Conservation (phyloP, 805 yeast genomes). For the Phaffomyces thermotolerans region DNA sequence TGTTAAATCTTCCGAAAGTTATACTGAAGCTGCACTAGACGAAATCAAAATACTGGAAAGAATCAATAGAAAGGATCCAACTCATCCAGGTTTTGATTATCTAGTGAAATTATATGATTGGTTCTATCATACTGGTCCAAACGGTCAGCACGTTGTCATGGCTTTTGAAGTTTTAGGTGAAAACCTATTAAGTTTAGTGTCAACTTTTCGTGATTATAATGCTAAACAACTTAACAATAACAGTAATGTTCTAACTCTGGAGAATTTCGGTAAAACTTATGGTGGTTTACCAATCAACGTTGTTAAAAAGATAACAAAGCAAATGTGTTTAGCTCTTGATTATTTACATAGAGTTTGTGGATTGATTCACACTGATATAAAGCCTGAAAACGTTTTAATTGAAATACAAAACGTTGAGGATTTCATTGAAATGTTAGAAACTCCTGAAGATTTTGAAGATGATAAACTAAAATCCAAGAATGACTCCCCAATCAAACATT, state of each 20-base stretch:
- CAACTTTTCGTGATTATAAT: constrained; percentile 27
- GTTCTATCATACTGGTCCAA: constrained; percentile 50
- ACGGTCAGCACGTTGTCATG: constrained; percentile 61
- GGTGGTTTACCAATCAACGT: constrained; percentile 49
- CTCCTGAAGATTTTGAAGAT: constrained; percentile 12
- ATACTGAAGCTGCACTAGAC: constrained; percentile 58
- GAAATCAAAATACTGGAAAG: constrained; percentile 46
- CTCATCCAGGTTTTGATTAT: constrained; percentile 45
- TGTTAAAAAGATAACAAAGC: constrained; percentile 51
- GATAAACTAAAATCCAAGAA: neutral
- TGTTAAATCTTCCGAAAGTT: constrained; percentile 46
- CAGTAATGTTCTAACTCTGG: neutral
- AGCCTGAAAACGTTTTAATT: constrained; percentile 63
- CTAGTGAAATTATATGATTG: constrained; percentile 48
- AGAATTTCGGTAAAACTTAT: constrained; percentile 30
- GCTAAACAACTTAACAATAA: neutral
- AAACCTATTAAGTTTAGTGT: constrained; percentile 43
- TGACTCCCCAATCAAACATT: constrained; percentile 25
- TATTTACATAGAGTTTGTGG: constrained; percentile 57
- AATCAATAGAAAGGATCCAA: constrained; percentile 23
- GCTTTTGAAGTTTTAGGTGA: constrained; percentile 62
- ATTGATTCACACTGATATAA: constrained; percentile 65
- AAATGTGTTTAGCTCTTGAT: constrained; percentile 47
- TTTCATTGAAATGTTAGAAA: constrained; percentile 27
- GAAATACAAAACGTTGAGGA: constrained; percentile 49